Base-by-base conservation (phyloP, 805 yeast species). In the Grigorovia yakushimaensis region DNA sequence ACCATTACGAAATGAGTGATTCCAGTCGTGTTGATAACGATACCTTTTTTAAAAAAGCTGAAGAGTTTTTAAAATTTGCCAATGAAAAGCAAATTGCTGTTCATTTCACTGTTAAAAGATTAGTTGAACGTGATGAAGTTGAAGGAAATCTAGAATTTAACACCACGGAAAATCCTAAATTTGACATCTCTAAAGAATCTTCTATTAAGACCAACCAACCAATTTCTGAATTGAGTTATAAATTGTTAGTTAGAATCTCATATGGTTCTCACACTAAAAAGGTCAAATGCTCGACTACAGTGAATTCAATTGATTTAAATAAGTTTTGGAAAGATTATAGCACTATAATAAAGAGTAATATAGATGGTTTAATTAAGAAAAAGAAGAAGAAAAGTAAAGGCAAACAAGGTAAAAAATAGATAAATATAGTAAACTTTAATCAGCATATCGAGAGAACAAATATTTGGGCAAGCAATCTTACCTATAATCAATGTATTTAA, bases 271-370 rank as follows among this genome's bases (percentile, higher is more conserved):
- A 54, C 19, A 49, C 52, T 1, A 46, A 68, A 48, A 79, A 79
- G 55, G 58, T 64, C n/a, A 85, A 85, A 58, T 62, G 82, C 30
- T 78, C 88, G 23, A 88, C 97, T 0, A 77, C 82, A 11, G 88
- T 89, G 6, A 75, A 76, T 23, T 69, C 80, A 0, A 75, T 71
- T 1, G 66, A 75, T 3, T 69, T 89, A 53, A 86, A 81, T 52
- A 62, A 69, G 49, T 89, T 89, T 62, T 89, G 96, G 96, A 62
- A 65, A 40, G 80, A 79, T 22, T 89, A 88, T 65, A 67, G 86
- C 1, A 79, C 78, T 40, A 76, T 76, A 0, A 71, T 88, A 47
- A 88, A 86, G 61, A 60, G 71, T 20, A 89, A 93, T 4, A 78
- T 85, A 64, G 69, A 69, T 3, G 96, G 95, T 1, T 73, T 89